Evolutionary conservation across 2,329 filamentous ascomycete species (phyloP), one percentile per base, ranked within the genome.

Genomic region (Lachnellula cervina): DNA sequence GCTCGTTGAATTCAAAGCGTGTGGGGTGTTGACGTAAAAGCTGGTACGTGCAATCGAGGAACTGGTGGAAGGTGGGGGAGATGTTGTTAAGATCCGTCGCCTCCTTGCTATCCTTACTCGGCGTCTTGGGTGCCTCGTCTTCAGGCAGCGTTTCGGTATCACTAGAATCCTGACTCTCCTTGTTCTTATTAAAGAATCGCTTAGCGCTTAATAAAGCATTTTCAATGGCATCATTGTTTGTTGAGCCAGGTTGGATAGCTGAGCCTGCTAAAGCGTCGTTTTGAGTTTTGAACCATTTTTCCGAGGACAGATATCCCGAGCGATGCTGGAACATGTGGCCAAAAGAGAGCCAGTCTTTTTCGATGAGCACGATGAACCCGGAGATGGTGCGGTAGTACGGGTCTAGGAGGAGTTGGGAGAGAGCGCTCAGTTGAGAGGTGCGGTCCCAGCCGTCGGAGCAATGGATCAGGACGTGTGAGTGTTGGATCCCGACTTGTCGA

Each of bases 371-470:
- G 64, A 97, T 92, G 71, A 97, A 99, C 0, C 94, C 94, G 64
- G 97, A 88, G 49, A 99, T 77, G 0, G 94, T 97, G 51, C 94
- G 84, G 71, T 91, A 99, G 72, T 96, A 97, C 0, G 94, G 94
- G 68, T 99, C 94, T 8, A 99, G 80, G 77, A 96, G 93, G 40
- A 99, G 80, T 73, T 99, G 92, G 54, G 91, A 87, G 55, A 99
- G 75, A 4, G 92, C 91, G 66, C 92, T 95, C 51, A 99, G 80
- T 73, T 99, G 94, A 66, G 91, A 93, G 7, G 94, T 99, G 50
- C 94, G 87, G 73, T 99, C 94, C 94, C 94, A 99, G 4, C 94
- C 94, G 72, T 99, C 94, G 2, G 94, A 97, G 73, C 94, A 99
- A 72, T 99, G 94, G 49, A 99, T 96, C 46, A 99, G 76, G 11